Evolutionary conservation across 2,329 filamentous ascomycete genomes (phyloP).

Genomic region (Ramularia collo-cygni): DNA sequence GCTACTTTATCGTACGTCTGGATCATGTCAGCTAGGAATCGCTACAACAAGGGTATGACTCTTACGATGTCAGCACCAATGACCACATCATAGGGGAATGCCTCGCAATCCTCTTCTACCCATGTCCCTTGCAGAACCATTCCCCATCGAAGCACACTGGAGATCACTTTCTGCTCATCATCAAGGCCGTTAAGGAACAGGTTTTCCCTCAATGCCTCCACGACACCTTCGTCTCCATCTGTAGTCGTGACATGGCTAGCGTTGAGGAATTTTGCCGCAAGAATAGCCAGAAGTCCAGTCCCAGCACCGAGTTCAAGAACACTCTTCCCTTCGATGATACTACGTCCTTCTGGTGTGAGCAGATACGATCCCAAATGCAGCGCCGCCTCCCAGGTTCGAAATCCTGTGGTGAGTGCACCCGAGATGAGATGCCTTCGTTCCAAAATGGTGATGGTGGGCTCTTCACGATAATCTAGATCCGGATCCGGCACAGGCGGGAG

Average conservation of each 20-base stretch:
- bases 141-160: constrained; percentile 60
- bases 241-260: constrained; percentile 58
- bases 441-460: constrained; percentile 51
- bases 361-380: constrained; percentile 67
- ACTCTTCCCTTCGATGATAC: constrained; percentile 46
- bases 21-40: constrained; percentile 9
- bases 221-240: constrained; percentile 67
- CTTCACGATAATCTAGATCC: constrained; percentile 15
- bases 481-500: constrained; percentile 16
- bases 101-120: constrained; percentile 45
- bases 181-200: constrained; percentile 62
- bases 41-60: constrained; percentile 5
- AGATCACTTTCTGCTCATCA: constrained; percentile 38
- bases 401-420: constrained; percentile 64
- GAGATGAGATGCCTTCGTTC: constrained; percentile 65
- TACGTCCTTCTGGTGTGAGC: constrained; percentile 41
- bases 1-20: constrained; percentile 63
- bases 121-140: constrained; percentile 52
- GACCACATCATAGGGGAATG: constrained; percentile 51
- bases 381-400: constrained; percentile 76
- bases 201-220: constrained; percentile 61
- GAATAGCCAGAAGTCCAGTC: constrained; percentile 67
- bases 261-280: constrained; percentile 62
- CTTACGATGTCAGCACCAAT: constrained; percentile 65
- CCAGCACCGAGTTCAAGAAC: constrained; percentile 70